Evolutionary conservation across 306 rosid genomes (phyloP).

Genomic region (Heteromeles arbutifolia): DNA sequence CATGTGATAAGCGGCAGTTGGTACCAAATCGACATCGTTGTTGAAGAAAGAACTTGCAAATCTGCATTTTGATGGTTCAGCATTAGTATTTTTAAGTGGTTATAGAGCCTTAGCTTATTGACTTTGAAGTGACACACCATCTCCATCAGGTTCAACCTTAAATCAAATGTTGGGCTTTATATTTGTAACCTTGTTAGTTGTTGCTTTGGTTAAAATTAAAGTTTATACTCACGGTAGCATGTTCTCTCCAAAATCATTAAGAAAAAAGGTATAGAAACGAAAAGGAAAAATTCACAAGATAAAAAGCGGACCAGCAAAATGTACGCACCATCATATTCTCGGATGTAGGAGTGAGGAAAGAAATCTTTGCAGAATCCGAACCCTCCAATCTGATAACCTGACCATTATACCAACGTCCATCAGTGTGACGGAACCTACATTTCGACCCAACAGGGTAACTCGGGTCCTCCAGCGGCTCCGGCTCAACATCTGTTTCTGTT

Average conservation of each 20-base stretch:
- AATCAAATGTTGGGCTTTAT: neutral
- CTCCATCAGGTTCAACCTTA: neutral
- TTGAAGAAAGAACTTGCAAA: constrained; percentile 93
- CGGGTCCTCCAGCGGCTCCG: constrained; percentile 46
- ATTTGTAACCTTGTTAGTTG: neutral
- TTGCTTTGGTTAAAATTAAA: neutral
- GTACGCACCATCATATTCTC: constrained; percentile 78
- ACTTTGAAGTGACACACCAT: neutral
- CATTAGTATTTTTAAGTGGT: constrained; percentile 48
- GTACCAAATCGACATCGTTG: constrained; percentile 89
- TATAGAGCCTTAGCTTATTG: constrained; percentile 11
- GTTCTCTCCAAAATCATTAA: neutral
- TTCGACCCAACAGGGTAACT: constrained; percentile 68
- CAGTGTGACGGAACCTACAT: constrained; percentile 74
- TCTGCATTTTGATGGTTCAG: constrained; percentile 77
- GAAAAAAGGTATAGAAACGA: neutral
- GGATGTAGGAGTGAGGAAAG: constrained; percentile 83
- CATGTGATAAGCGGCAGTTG: constrained; percentile 93
- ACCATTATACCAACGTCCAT: constrained; percentile 95
- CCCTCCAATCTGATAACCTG: constrained; percentile 50
- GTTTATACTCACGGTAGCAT: neutral
- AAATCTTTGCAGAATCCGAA: constrained; percentile 54
- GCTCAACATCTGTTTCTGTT: constrained; percentile 33
- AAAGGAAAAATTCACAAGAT: neutral
- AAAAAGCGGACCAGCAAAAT: neutral